Evolutionary conservation across 176 grass and related monocot genomes (phyloP), one percentile per base, ranked within the genome.

Genomic region (Aechmea fasciata): DNA sequence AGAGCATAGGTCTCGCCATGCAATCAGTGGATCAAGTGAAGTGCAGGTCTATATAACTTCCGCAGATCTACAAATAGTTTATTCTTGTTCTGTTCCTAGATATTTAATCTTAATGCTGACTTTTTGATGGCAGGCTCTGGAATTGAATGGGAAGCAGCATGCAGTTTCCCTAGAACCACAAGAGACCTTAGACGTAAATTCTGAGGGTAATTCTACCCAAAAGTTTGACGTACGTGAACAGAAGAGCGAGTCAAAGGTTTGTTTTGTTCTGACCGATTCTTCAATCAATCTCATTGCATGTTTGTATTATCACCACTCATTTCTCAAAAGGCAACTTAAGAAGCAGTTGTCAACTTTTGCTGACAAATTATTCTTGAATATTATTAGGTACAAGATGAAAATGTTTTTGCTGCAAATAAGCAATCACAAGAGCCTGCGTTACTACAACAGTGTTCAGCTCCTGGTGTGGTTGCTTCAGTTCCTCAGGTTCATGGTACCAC

Each of bases 181-280:
- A 55, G 71, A 62, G 5, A 59, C 50, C 63, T 71, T 75, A 75
- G 71, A 69, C 78, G 73, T 65, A 9, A 83, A 71, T 71, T 51
- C 73, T 69, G 63, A 47, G 48, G 69, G 78, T 50, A 82, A 10
- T 77, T 76, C 63, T 80, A 64, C 70, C 18, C 51, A 50, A 66
- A 82, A 70, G 11, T 74, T 82, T 80, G 85, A 83, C 28, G 77
- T 65, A 65, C 63, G 72, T 80, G 89, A 87, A 69, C 69, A 89
- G 67, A 90, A 75, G 55, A 66, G 19, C 62, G 81, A 80, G 79
- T 33, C 48, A 13, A 87, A 99, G 94, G 94, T 99, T 82, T 80
- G 9, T 67, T 53, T 23, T 33, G 12, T 26, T 19, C 66, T 11
- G 5, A 70, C 55, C 19, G 48, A 59, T 75, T 65, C 49, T 48